Evolutionary conservation across 139 green algal genomes (phyloP), one percentile per base, ranked within the genome.

Genomic region (Marvania coccoides): DNA sequence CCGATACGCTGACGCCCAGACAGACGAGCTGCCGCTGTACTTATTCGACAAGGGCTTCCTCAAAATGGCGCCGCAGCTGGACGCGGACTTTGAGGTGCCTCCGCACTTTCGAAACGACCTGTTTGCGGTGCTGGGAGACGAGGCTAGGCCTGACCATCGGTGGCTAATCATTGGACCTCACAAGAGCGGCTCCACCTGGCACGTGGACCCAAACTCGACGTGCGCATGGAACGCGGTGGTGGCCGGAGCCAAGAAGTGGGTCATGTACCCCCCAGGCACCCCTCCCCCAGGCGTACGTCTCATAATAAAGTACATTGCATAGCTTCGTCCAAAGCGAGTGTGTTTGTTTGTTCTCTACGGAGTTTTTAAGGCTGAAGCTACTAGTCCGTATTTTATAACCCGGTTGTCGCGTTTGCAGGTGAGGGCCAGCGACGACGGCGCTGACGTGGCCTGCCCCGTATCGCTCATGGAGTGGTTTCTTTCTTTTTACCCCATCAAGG

Each of bases 181-280:
- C 4, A 77, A 87, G 30, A 87, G 67, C 30, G 91, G 91, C 26
- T 53, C 19, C 47, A 65, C 51, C 35, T 75, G 45, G 36, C 73
- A 80, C 56, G 53, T 70, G 8, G 93, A 98, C 72, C 93, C 93
- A 37, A 98, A 97, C 72, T 64, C 80, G 24, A 98, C 89, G 5
- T 89, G 64, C 28, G 94, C 94, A 6, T 98, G 92, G 92, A 99
- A 99, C 61, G 88, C 89, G 2, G 88, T 97, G 28, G 65, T 96
- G 35, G 54, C 61, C 9, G 91, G 90, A 61, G 51, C 62, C 53
- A 98, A 98, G 77, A 95, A 94, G 69, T 97, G 91, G 91, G 76
- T 97, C 9, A 30, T 98, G 47, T 97, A 87, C 76, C 92, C 94
- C 4, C 94, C 89, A 9, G 46, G 70, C 26, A 56, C 47, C 23